Evolutionary conservation across 495 filamentous ascomycete species (phyloP), one percentile per base, ranked within the genome.

Genomic region (Penicillium antarcticum): DNA sequence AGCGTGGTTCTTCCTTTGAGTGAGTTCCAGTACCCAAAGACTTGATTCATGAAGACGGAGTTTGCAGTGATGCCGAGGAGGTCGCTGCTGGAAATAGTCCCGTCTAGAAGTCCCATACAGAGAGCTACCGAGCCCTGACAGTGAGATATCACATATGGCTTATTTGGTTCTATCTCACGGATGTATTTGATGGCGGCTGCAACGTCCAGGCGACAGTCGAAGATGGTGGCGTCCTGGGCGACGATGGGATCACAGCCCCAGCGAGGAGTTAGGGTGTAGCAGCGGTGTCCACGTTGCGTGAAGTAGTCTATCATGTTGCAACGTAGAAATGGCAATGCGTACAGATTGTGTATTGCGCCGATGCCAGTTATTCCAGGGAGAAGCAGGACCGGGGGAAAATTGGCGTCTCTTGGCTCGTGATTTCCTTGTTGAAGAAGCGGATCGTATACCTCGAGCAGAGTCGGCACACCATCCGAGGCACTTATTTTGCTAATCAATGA

Each of bases 241-340:
- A 81, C 80, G 2, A 72, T 57, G 59, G 74, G 75, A 11, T 79
- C 61, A 63, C 74, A 74, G 32, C 84, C 78, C 57, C 85, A 81
- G 42, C 85, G 81, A 52, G 83, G 84, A 6, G 82, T 79, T 8
- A 75, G 60, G n/a, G 80, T 56, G 50, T 76, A 86, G 41, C 81
- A 76, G 2, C 77, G 73, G 63, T 84, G 82, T 18, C 84, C 84
- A 4, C 76, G 77, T 4, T 73, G 68, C 8, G 73, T 75, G 63
- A 87, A 85, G 64, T 83, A 86, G 51, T 86, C 80, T 51, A 87
- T 72, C 33, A 83, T 78, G 63, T 87, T 87, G 48, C 74, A 79
- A 16, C 73, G 74, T 55, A 87, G 84, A 31, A 82, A 87, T 1
- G 85, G 85, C 18, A 86, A 71, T 17, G 83, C 76, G 36, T 71